A percentile compares a stretch with the other conserved stretches of the same genome.
Conservation (phyloP, 495 filamentous ascomycete species). For the Patellaria atrata region DNA sequence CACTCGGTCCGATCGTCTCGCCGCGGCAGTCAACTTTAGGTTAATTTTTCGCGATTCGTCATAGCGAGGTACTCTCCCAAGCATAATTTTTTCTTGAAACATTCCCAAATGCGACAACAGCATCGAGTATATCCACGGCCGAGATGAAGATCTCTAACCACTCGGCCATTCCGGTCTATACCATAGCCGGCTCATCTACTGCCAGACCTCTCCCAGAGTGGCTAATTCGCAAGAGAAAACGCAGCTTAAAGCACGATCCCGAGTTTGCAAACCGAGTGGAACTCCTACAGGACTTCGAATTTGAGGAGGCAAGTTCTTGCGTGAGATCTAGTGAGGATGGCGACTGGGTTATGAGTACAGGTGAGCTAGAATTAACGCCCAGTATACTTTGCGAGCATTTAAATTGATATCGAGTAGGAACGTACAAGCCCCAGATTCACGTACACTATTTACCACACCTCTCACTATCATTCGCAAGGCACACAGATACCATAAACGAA, state of each 20-base stretch:
- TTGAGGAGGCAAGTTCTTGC: slow-evolving; percentile 93
- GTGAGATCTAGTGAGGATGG: slow-evolving; percentile 88
- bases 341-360: slow-evolving; percentile 96
- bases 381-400: slow-evolving; percentile 7
- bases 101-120: neutral
- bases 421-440: slow-evolving; percentile 94
- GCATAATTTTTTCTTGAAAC: too few species aligned
- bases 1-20: too few species aligned
- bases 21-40: too few species aligned
- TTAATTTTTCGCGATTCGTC: too few species aligned
- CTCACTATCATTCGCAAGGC: slow-evolving; percentile 80
- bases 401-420: slow-evolving; percentile 32
- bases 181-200: slow-evolving; percentile 82
- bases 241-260: slow-evolving; percentile 82
- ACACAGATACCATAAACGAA: slow-evolving; percentile 85
- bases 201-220: slow-evolving; percentile 89
- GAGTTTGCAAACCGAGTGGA: slow-evolving; percentile 91
- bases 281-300: slow-evolving; percentile 93
- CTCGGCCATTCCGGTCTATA: slow-evolving; percentile 86
- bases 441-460: slow-evolving; percentile 87
- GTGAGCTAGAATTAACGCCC: slow-evolving; percentile 32
- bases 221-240: slow-evolving; percentile 78
- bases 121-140: slow-evolving; percentile 6
- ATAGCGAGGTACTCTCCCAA: too few species aligned
- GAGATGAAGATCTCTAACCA: slow-evolving; percentile 80